Evolutionary conservation across 2,329 filamentous ascomycete genomes (phyloP), one percentile per base, ranked within the genome.

Genomic region (Hirsutella thompsonii): DNA sequence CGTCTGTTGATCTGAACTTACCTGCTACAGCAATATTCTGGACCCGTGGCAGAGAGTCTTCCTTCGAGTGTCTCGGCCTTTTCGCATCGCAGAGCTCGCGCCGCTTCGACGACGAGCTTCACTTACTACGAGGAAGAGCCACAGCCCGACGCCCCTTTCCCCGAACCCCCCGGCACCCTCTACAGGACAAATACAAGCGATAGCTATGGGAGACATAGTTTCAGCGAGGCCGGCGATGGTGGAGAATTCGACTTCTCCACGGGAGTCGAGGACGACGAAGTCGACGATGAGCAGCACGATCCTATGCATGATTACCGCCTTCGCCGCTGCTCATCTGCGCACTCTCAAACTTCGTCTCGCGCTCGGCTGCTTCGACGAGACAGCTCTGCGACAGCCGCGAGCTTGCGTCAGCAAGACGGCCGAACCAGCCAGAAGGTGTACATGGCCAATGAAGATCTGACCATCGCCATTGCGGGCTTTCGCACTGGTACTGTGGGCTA

Each of bases 1-100:
- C 4, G 32, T 18, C 9, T 14, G 8, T 8, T 33, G 30, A 33
- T 3, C 18, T 14, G 18, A 13, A 5, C 11, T 8, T 21, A 14
- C 6, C n/a, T 36, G 16, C n/a, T 38, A 8, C n/a, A 78, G 72
- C 75, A 94, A 37, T 98, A 90, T 63, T 82, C 90, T 20, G 92
- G 92, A 6, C 92, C 90, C 6, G 80, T 95, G 54, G 89, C 88
- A 41, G 92, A 98, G 65, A 95, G 88, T 56, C 76, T 98, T n/a
- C 92, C 92, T 1, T 92, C 86, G 10, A 95, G 89, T 56, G 73
- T 89, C 29, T 88, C 87, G n/a, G 83, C 87, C 26, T 98, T 98
- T 58, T 81, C 79, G 37, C 89, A 94, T 60, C 84, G 87, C 44
- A 77, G 88, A 44, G 69, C 71, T 30, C 79, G 90, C 52, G 80